phyloP scores from a whole-genome alignment of 2,329 filamentous ascomycete genomes.

The Aspergillus texensis region DNA sequence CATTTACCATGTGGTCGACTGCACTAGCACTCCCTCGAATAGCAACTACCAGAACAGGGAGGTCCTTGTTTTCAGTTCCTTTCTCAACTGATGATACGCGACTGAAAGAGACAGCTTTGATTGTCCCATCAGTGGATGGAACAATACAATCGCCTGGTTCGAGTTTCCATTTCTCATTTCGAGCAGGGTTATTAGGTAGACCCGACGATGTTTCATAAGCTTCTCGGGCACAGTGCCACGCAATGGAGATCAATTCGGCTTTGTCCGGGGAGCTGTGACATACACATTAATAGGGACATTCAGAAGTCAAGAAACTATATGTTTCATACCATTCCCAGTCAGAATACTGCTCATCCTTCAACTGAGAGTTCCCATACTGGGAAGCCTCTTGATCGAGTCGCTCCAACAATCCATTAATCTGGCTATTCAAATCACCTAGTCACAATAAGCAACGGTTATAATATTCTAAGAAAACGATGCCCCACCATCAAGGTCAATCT shows the following conservation, averaged over 20 bases:
- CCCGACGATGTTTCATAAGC: neutral
- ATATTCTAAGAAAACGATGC: neutral
- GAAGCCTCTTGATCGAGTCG: conserved; percentile 10
- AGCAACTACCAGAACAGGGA: conserved; percentile 8
- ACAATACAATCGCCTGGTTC: neutral
- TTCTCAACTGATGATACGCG: neutral
- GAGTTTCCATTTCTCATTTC: neutral
- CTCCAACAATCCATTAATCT: neutral
- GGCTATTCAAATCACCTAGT: neutral
- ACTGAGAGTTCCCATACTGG: conserved; percentile 7
- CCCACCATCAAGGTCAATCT: conserved; percentile 9
- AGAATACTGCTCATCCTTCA: conserved; percentile 1
- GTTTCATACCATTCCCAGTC: neutral
- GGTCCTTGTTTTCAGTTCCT: neutral
- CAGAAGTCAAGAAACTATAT: neutral
- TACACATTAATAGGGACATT: neutral
- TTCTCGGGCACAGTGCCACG: neutral
- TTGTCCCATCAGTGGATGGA: neutral
- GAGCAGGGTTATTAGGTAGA: neutral
- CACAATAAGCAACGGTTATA: neutral
- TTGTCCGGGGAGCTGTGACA: neutral
- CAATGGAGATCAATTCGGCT: neutral
- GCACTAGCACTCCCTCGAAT: conserved; percentile 7
- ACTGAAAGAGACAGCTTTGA: neutral
- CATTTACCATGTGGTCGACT: conserved; percentile 11